A percentile compares a stretch with the other conserved stretches of the same genome.
phyloP scores from a whole-genome alignment of 2,329 filamentous ascomycete species.

The Fusarium anthophilum region DNA sequence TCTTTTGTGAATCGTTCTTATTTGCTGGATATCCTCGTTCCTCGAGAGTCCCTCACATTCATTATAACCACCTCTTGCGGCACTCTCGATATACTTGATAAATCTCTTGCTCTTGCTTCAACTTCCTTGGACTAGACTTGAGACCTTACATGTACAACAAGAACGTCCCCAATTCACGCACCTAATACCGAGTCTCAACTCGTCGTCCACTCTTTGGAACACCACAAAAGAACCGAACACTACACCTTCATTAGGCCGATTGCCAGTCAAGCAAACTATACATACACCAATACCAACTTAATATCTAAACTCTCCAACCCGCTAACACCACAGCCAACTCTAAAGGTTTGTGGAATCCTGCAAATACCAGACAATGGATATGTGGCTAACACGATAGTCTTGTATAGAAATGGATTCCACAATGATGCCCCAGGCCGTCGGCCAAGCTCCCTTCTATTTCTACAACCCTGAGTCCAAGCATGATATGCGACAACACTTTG shows the following conservation, averaged over 20 bases:
- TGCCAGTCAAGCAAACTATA: constrained; percentile 39
- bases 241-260: constrained; percentile 41
- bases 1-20: constrained; percentile 57
- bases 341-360: constrained; percentile 40
- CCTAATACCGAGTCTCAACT: constrained; percentile 47
- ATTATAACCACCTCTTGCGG: constrained; percentile 41
- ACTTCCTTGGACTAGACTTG: constrained; percentile 25
- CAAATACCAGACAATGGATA: constrained; percentile 16
- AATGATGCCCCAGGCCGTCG: constrained; percentile 69
- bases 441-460: constrained; percentile 84
- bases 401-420: constrained; percentile 69
- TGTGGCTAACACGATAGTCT: constrained; percentile 29
- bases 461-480: constrained; percentile 81
- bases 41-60: constrained; percentile 56
- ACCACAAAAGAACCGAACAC: constrained; percentile 37
- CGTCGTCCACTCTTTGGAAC: constrained; percentile 55
- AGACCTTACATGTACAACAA: constrained; percentile 47
- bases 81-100: constrained; percentile 37
- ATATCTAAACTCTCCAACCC: constrained; percentile 36
- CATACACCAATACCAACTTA: constrained; percentile 40
- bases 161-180: constrained; percentile 42
- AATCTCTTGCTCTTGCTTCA: constrained; percentile 29
- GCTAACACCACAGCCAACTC: constrained; percentile 25
- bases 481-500: constrained; percentile 78
- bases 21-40: constrained; percentile 54